These are phyloP conservation scores for Striga hermonthica DNA, from an alignment of 305 asterid genomes.

Conservation along the genomic window DNA sequence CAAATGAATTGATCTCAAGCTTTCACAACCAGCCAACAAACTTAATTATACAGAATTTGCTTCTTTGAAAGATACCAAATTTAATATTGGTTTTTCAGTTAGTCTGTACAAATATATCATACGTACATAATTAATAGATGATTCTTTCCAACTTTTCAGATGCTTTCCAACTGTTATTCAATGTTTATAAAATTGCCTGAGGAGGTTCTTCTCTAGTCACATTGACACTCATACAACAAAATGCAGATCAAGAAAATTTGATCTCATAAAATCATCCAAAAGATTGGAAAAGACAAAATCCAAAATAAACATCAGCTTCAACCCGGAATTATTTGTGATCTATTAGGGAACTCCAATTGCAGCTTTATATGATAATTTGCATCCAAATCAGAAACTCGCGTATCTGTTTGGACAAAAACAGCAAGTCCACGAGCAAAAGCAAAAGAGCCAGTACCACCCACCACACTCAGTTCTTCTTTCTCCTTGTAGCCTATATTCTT, in stretches of 20 bases:
- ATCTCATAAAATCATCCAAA: conserved; percentile 23
- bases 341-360: conserved; percentile 57
- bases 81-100: no score
- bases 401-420: conserved; percentile 46
- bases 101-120: no score
- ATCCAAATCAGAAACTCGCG: conserved; percentile 28
- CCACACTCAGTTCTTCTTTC: conserved; percentile 49
- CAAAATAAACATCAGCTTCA: conserved; percentile 21
- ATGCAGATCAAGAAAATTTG: conserved; percentile 12
- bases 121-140: no score
- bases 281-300: background rate
- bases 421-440: conserved; percentile 83
- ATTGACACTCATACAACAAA: background rate
- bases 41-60: no score
- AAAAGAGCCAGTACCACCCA: conserved; percentile 84
- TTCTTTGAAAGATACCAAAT: no score
- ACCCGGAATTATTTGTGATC: conserved; percentile 40
- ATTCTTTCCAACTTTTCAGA: no score
- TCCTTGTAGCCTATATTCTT: conserved; percentile 45
- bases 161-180: conserved; percentile 5
- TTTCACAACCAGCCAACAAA: no score
- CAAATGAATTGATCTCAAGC: no score
- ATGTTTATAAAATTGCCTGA: background rate
- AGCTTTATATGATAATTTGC: conserved; percentile 56
- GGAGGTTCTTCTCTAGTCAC: conserved; percentile 17